Base-by-base conservation (phyloP, 1,139 yeast species). In the Saccharomyces hybrid region DNA sequence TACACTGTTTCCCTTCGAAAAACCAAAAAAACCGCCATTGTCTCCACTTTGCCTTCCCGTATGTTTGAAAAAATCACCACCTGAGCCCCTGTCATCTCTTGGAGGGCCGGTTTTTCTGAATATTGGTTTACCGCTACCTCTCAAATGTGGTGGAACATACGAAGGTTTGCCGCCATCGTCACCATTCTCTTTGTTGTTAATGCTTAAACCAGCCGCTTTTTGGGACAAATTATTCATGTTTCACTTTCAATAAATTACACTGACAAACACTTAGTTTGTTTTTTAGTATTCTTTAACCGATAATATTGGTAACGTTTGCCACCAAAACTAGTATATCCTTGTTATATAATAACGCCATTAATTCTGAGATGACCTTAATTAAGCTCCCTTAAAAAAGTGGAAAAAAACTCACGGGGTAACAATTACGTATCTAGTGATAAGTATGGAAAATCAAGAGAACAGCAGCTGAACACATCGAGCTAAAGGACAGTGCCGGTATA, bases 111-210 rank as follows among this genome's bases (percentile, higher is more conserved):
- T 42, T 29, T 11, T 16, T 27, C 13, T 9, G 13, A 42, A 16
- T 6, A 9, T 11, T 7, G 16, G 32, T 46, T 56, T 54, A 11
- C 53, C 53, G n/a, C 56, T 55, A 27, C 61, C 58, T 62, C 85
- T 78, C 63, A 81, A 77, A 71, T 83, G 89, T 60, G 91, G 91
- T 58, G 91, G 91, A 41, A 84, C 86, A 71, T 85, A 85, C 38
- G 71, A 61, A 53, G 62, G 56, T 47, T 61, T 60, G 49, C 60
- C 59, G 54, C 59, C 63, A 55, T 62, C 64, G 55, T 66, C 74
- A 55, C 68, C 67, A 57, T 77, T 70, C 7, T 28, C 47, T 42
- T n/a, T 34, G n/a, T 16, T 19, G 44, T 38, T 38, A 5, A 38
- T 16, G 13, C n/a, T 38, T 16, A 38, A 9, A 1, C 5, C 9